Conservation (phyloP, 805 yeast species). For the Candida caryicola region DNA sequence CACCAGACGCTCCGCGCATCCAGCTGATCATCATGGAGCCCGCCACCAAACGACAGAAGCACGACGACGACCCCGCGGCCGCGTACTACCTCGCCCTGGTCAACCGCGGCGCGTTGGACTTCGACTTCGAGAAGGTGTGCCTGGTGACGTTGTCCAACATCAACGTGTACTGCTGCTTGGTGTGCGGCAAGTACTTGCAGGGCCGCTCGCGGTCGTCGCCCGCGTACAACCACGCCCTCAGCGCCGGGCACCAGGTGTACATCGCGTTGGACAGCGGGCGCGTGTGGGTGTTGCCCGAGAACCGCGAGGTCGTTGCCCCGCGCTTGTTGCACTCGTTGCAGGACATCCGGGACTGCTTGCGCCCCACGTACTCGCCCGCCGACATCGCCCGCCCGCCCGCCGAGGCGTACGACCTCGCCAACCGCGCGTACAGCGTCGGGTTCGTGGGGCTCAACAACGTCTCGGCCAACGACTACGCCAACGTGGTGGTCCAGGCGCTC, state of each 20-base stretch:
- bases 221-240: constrained; percentile 65
- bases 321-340: constrained; percentile 31
- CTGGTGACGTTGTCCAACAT: constrained; percentile 56
- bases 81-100: constrained; percentile 39
- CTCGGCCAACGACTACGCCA: constrained; percentile 51
- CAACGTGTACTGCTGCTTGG: constrained; percentile 69
- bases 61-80: neutral
- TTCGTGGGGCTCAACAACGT: constrained; percentile 62
- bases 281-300: constrained; percentile 64
- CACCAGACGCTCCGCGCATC: too few relatives aligned
- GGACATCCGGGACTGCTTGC: constrained; percentile 51
- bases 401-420: constrained; percentile 41
- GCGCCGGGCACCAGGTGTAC: constrained; percentile 60
- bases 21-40: constrained; percentile 1
- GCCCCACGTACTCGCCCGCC: constrained; percentile 46
- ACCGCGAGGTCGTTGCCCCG: constrained; percentile 30
- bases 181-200: constrained; percentile 70
- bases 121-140: constrained; percentile 69
- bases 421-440: constrained; percentile 55
- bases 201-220: constrained; percentile 65
- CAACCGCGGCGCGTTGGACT: constrained; percentile 50
- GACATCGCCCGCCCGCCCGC: constrained; percentile 30
- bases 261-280: constrained; percentile 51
- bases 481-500: constrained; percentile 54
- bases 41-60: constrained; percentile 1